phyloP scores from a whole-genome alignment of 1,139 yeast species.

The Protomyces gravidus region DNA sequence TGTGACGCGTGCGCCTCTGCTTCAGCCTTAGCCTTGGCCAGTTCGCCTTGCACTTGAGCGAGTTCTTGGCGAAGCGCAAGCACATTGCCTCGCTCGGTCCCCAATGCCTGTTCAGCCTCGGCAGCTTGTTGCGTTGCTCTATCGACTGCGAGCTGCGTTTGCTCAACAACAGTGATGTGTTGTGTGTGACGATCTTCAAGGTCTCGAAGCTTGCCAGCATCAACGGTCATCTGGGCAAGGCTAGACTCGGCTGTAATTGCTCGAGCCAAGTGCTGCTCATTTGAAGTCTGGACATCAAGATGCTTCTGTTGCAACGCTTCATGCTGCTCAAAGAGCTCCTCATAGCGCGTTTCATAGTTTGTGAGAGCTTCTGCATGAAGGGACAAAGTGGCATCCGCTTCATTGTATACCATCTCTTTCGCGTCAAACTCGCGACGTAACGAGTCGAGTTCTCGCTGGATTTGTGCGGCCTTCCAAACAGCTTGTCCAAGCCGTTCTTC shows the following conservation, averaged over 20 bases:
- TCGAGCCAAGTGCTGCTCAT: slow-evolving; percentile 12
- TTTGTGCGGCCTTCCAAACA: background rate
- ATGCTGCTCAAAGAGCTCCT: slow-evolving; percentile 6
- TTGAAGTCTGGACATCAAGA: slow-evolving; percentile 2
- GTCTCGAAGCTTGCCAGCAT: slow-evolving; percentile 7
- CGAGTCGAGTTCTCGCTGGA: slow-evolving; percentile 9
- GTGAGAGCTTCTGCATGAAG: slow-evolving; percentile 9
- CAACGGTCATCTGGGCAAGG: background rate
- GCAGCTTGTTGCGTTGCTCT: slow-evolving; percentile 15
- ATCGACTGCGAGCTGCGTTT: slow-evolving; percentile 4
- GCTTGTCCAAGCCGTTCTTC: slow-evolving; percentile 30
- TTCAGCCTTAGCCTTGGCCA: slow-evolving; percentile 7
- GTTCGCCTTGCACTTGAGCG: slow-evolving; percentile 2
- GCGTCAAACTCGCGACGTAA: slow-evolving; percentile 10
- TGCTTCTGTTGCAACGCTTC: slow-evolving; percentile 1
- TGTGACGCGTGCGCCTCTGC: background rate
- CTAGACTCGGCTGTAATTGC: slow-evolving; percentile 14
- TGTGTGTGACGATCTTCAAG: slow-evolving; percentile 16
- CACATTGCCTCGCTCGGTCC: slow-evolving; percentile 1
- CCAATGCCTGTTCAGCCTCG: slow-evolving; percentile 4
- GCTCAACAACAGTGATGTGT: slow-evolving; percentile 9
- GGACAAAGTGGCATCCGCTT: background rate
- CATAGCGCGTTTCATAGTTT: slow-evolving; percentile 8
- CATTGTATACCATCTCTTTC: slow-evolving; percentile 1
- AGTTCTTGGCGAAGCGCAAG: slow-evolving; percentile 1